These are phyloP conservation scores for Sclerotiophoma versabilis DNA, from an alignment of 2,329 filamentous ascomycete species.

Conservation along the genomic window DNA sequence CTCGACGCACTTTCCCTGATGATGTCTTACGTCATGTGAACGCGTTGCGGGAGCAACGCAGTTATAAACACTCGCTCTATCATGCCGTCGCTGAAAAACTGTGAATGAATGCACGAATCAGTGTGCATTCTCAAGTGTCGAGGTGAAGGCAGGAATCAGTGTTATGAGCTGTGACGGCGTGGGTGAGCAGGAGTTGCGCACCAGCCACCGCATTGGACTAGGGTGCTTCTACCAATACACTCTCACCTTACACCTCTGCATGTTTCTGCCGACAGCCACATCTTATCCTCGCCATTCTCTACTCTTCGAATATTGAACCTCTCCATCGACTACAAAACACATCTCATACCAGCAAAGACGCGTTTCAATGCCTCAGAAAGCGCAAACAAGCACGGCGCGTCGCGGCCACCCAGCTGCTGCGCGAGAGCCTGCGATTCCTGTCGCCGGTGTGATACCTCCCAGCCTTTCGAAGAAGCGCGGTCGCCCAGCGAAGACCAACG, in stretches of 20 bases:
- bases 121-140: not conserved
- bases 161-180: not conserved
- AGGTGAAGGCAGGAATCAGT: not conserved
- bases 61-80: not conserved
- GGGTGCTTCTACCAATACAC: not conserved
- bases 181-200: not conserved
- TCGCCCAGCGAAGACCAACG: conserved; percentile 22
- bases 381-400: conserved; percentile 12
- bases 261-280: not conserved
- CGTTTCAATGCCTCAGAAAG: conserved; percentile 25
- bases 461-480: conserved; percentile 23
- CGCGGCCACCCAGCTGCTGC: conserved; percentile 22
- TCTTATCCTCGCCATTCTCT: not conserved
- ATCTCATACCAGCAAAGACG: not conserved
- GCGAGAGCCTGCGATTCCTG: conserved; percentile 4
- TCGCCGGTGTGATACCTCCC: conserved; percentile 5
- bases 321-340: not conserved
- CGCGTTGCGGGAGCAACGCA: too few relatives aligned
- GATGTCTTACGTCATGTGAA: too few relatives aligned
- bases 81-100: not conserved
- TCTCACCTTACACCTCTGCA: not conserved
- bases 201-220: not conserved
- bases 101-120: not conserved
- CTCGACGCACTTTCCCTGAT: too few relatives aligned
- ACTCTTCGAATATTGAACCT: too few relatives aligned